Conservation (phyloP, 139 green algal genomes). For the Chlamydomonas incerta region DNA sequence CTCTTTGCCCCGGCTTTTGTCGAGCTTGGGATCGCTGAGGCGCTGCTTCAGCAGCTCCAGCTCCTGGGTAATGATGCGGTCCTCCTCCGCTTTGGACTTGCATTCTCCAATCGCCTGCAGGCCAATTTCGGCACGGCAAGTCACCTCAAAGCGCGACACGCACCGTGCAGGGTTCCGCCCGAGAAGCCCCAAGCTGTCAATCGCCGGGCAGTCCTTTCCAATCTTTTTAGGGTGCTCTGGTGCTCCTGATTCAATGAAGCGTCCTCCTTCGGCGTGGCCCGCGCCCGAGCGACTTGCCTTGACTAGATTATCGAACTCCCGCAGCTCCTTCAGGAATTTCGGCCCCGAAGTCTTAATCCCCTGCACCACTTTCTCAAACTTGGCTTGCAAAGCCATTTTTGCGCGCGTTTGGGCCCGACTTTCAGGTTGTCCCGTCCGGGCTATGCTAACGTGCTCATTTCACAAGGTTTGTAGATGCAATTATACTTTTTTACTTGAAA, state of each 20-base stretch:
- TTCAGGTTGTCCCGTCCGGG: too few species aligned
- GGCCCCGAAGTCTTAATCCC: slow-evolving; percentile 8
- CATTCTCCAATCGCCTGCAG: slow-evolving; percentile 72
- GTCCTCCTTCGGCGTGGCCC: too few species aligned
- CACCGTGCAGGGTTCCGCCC: background rate
- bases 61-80: slow-evolving; percentile 87
- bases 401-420: too few species aligned
- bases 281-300: too few species aligned
- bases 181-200: too few species aligned
- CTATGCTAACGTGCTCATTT: too few species aligned
- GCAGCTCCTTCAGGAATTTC: slow-evolving; percentile 23
- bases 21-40: slow-evolving; percentile 79
- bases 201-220: too few species aligned
- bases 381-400: slow-evolving; percentile 9
- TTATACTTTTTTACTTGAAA: too few species aligned
- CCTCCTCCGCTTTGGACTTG: slow-evolving; percentile 75
- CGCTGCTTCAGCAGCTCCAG: slow-evolving; percentile 86
- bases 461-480: too few species aligned
- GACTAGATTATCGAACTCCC: slow-evolving; percentile 53
- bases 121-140: slow-evolving; percentile 13
- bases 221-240: too few species aligned
- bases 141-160: background rate
- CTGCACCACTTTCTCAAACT: slow-evolving; percentile 24
- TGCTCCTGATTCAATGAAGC: too few species aligned
- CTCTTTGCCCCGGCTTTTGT: slow-evolving; percentile 82